phyloP scores from a whole-genome alignment of 2,329 filamentous ascomycete genomes.

The Leptographium lundbergii region DNA sequence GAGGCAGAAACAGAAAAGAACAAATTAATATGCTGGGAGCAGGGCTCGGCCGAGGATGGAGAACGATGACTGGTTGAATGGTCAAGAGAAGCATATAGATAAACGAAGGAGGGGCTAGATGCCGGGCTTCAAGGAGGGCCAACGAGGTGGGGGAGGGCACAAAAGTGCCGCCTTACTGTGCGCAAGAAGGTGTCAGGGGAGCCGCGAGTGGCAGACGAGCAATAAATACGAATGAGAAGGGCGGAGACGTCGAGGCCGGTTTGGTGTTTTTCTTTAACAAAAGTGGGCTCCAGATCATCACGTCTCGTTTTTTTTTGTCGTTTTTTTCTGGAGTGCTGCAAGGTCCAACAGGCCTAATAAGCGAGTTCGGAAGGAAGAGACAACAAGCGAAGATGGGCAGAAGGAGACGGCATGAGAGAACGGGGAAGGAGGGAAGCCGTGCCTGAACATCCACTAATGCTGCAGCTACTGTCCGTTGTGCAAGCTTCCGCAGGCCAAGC shows the following conservation, averaged over 20 bases:
- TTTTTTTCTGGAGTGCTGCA: background rate
- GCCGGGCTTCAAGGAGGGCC: background rate
- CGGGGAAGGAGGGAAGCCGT: background rate
- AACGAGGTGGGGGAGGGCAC: background rate
- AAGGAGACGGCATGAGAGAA: background rate
- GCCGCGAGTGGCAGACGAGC: background rate
- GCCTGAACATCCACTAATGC: conserved; percentile 2
- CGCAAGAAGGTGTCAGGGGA: background rate
- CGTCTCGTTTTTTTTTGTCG: background rate
- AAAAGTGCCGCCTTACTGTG: too few species aligned
- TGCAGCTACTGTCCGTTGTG: conserved; percentile 3
- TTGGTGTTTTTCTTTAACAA: background rate
- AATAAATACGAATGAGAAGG: background rate
- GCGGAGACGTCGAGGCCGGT: background rate
- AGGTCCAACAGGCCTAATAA: conserved; percentile 1
- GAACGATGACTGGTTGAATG: background rate
- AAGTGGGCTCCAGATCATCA: background rate
- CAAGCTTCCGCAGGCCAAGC: conserved; percentile 2
- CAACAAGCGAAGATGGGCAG: background rate
- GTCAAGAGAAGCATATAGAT: background rate
- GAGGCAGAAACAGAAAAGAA: background rate
- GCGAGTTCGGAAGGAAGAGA: background rate
- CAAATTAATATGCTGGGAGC: background rate
- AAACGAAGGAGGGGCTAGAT: background rate
- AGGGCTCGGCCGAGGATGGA: background rate